These are phyloP conservation scores for Mortierella sp. DNA, from an alignment of 371 early-diverging fungal species.

Conservation along the genomic window DNA sequence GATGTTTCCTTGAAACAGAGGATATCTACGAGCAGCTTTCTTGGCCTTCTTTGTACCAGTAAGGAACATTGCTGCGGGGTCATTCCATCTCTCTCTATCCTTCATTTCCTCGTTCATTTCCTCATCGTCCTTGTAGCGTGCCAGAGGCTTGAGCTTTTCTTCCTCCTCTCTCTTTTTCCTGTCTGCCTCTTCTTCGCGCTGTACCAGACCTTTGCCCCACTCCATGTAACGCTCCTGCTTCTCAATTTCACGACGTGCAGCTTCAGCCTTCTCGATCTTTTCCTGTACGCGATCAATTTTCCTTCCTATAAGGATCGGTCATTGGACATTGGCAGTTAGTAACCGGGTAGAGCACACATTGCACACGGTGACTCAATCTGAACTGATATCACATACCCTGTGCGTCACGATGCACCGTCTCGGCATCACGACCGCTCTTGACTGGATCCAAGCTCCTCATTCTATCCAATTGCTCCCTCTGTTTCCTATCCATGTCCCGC, in stretches of 20 bases:
- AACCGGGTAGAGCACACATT: background rate
- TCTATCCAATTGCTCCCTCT: constrained; percentile 54
- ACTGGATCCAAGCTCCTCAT: constrained; percentile 54
- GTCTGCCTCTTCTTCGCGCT: constrained; percentile 67
- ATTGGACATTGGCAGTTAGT: background rate
- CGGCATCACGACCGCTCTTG: constrained; percentile 62
- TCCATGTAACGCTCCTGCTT: constrained; percentile 73
- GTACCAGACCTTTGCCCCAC: constrained; percentile 84
- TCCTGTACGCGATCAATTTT: constrained; percentile 76
- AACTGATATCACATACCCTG: constrained; percentile 20
- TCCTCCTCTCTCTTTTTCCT: constrained; percentile 59
- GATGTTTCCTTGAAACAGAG: constrained; percentile 65
- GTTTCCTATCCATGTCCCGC: constrained; percentile 56
- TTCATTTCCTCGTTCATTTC: constrained; percentile 71
- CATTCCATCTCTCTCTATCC: constrained; percentile 72
- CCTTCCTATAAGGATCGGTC: constrained; percentile 60
- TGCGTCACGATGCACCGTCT: constrained; percentile 82
- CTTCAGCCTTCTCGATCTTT: constrained; percentile 67
- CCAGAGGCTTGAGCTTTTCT: constrained; percentile 71
- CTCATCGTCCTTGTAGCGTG: constrained; percentile 73
- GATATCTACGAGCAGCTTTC: constrained; percentile 55
- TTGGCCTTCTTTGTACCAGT: constrained; percentile 56
- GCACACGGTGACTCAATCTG: background rate
- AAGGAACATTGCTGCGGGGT: constrained; percentile 74
- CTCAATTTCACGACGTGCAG: constrained; percentile 68